Evolutionary conservation across 169 alveolate genomes (phyloP).

Genomic region (Cyclospora cayetanensis): DNA sequence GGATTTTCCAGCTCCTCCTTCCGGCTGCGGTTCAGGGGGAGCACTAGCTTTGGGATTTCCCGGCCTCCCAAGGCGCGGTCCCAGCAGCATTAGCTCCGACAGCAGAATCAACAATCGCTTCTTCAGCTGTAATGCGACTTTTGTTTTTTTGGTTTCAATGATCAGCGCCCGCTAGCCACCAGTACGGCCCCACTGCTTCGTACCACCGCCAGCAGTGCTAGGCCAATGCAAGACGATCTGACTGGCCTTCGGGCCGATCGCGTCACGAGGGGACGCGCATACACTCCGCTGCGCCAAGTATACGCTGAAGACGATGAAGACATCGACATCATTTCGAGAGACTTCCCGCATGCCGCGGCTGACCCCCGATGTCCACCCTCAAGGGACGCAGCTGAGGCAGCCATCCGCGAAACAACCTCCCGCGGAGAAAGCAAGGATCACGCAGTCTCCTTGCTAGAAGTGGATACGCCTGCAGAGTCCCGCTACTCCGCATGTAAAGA

Average conservation of each 20-base stretch:
- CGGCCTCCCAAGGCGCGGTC: too few relatives aligned
- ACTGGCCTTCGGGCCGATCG: neutral
- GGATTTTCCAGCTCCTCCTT: too few relatives aligned
- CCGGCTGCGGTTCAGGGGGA: too few relatives aligned
- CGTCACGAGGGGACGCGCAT: neutral
- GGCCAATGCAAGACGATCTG: neutral
- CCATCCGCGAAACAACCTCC: neutral
- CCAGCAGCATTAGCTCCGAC: neutral
- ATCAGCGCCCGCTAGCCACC: too few relatives aligned
- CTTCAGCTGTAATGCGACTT: neutral
- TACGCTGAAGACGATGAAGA: constrained; percentile 3
- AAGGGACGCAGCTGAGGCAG: constrained; percentile 7
- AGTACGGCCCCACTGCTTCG: too few relatives aligned
- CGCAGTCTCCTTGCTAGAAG: neutral
- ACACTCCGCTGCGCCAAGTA: neutral
- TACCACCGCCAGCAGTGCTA: too few relatives aligned
- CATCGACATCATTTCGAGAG: neutral
- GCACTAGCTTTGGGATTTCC: too few relatives aligned
- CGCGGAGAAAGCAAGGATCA: neutral
- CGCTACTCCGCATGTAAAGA: neutral
- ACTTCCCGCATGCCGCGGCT: neutral
- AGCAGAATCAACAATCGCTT: neutral
- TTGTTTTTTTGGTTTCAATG: too few relatives aligned
- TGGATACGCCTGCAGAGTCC: neutral
- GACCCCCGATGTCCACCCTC: neutral